A percentile compares a stretch with the other conserved stretches of the same genome.
These are phyloP conservation scores for Phytophthora quininea DNA, from an alignment of 352 stramenopile species.

Conservation along the genomic window DNA sequence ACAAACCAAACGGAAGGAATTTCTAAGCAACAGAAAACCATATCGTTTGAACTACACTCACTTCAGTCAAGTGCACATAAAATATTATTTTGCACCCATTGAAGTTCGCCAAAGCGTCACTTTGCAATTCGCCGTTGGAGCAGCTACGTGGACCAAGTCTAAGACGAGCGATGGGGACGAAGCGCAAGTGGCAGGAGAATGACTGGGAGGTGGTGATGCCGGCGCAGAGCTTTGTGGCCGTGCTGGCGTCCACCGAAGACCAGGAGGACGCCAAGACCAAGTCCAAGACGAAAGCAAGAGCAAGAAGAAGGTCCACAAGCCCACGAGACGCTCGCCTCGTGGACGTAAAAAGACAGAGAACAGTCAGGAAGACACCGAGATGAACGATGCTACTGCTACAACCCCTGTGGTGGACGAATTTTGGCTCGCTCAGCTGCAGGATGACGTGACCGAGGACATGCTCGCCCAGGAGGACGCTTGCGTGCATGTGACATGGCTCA, in stretches of 20 bases:
- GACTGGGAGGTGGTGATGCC: conserved; percentile 75
- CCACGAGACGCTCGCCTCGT: conserved; percentile 2
- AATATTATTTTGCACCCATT: too few species aligned
- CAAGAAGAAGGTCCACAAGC: conserved; percentile 6
- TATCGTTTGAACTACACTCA: too few species aligned
- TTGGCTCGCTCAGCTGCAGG: conserved; percentile 73
- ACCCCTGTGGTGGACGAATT: conserved; percentile 40
- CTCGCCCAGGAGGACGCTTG: conserved; percentile 44
- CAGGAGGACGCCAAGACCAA: conserved; percentile 6
- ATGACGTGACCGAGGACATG: conserved; percentile 84
- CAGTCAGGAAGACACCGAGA: neutral
- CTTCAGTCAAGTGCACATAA: too few species aligned
- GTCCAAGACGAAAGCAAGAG: conserved; percentile 4
- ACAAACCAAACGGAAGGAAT: too few species aligned
- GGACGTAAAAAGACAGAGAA: neutral
- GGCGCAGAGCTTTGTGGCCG: conserved; percentile 69
- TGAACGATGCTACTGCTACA: neutral
- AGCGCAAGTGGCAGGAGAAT: conserved; percentile 73
- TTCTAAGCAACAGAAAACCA: too few species aligned
- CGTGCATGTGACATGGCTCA: conserved; percentile 73
- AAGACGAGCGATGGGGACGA: conserved; percentile 13
- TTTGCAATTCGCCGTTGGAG: too few species aligned
- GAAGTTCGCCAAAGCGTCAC: too few species aligned
- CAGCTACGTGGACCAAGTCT: neutral
- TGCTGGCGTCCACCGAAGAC: conserved; percentile 42